These are phyloP conservation scores for Dendrocalamus latiflorus DNA, from an alignment of 202 grass and related monocot species.

Conservation along the genomic window DNA sequence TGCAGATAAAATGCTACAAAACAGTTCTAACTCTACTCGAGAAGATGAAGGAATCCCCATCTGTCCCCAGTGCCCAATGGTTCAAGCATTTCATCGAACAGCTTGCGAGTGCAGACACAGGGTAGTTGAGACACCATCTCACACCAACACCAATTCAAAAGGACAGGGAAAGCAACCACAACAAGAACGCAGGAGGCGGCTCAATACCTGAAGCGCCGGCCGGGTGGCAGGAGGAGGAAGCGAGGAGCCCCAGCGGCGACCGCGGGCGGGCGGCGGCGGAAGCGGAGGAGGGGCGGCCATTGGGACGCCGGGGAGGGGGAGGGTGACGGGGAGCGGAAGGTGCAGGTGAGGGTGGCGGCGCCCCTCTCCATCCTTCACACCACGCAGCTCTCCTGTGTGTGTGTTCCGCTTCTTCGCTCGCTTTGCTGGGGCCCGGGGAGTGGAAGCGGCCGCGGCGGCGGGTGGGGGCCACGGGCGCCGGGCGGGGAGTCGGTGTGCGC, in stretches of 20 bases:
- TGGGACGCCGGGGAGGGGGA: constrained; percentile 16
- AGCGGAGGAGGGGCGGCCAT: constrained; percentile 15
- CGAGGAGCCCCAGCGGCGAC: not conserved
- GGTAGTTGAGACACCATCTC: too few relatives aligned
- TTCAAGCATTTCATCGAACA: too few relatives aligned
- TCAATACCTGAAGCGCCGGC: too few relatives aligned
- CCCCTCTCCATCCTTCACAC: constrained; percentile 36
- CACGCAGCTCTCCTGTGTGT: not conserved
- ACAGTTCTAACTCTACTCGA: too few relatives aligned
- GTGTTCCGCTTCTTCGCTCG: not conserved
- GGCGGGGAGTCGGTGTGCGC: constrained; percentile 81
- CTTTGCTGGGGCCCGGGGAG: constrained; percentile 25
- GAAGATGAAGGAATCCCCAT: too few relatives aligned
- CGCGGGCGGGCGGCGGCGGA: not conserved
- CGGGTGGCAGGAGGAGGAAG: too few relatives aligned
- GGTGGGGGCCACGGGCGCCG: constrained; percentile 54
- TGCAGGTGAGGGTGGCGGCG: constrained; percentile 27
- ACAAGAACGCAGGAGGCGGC: too few relatives aligned
- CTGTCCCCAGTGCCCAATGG: too few relatives aligned
- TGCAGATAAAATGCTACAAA: too few relatives aligned
- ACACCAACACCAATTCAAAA: too few relatives aligned
- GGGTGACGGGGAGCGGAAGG: constrained; percentile 29
- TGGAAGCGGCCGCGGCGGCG: constrained; percentile 20
- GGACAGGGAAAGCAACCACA: too few relatives aligned
- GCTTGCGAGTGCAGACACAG: too few relatives aligned